Base-by-base conservation (phyloP, 176 grass and related monocot species). In the Echinochloa phyllopogon region DNA sequence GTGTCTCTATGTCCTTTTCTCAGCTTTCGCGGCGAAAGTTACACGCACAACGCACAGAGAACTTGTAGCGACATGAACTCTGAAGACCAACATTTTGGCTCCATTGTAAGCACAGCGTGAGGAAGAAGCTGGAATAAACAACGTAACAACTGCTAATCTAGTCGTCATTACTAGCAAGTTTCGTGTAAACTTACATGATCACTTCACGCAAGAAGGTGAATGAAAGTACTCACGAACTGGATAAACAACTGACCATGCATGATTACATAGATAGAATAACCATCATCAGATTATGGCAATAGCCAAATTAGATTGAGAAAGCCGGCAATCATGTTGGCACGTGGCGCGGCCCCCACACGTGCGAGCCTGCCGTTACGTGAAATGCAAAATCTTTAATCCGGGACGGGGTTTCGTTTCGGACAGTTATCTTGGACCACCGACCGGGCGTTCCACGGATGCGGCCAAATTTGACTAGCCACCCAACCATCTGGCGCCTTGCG, bases 391-490 rank as follows among this genome's bases (percentile, higher is more conserved):
- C 33, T 56, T 45, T 43, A 27, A 59, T 59, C n/a, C 51, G 48
- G 33, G 38, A 51, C 49, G n/a, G 57, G 58, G 77, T 75, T 80
- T 33, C 70, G 68, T 69, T 80, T 33, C 70, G 41, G 52, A 60
- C 57, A 60, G 59, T 77, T 78, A 75, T 86, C 70, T 91, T 64
- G 71, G 53, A 84, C 71, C 85, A 84, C 62, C 81, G 81, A 80
- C 85, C 40, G 88, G 47, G 64, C 68, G 21, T 68, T 90, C 57
- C 40, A 75, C 70, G 51, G 62, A 74, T 57, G 71, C 57, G 66
- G 84, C 66, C 88, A 87, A 90, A 87, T 87, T 90, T 90, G 88
- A 90, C 88, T 69, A 74, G 49, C 59, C 88, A 60, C 79, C 66
- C n/a, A 79, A 74, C 74, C 49, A 14, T 44, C 86, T 83, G 88